Evolutionary conservation across 1,284 basidiomycete genomes (phyloP).

Genomic region (Pseudozyma tsukubaensis): DNA sequence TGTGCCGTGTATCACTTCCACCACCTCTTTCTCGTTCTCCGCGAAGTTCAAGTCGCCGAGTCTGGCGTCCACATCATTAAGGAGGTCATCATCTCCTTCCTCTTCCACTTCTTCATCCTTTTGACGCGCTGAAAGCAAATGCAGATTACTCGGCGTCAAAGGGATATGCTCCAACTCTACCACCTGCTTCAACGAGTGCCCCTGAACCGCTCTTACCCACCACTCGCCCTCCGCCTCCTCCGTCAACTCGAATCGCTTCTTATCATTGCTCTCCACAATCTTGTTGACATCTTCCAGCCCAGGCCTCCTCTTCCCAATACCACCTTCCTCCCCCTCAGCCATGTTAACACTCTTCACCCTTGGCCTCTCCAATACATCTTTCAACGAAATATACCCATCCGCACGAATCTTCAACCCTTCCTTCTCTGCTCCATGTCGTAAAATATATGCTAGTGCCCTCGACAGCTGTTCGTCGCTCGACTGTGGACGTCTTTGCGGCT

Average conservation of each 20-base stretch:
- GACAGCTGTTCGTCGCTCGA: slow-evolving; percentile 71
- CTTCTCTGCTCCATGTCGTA: slow-evolving; percentile 83
- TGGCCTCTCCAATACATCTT: slow-evolving; percentile 70
- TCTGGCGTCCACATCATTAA: slow-evolving; percentile 9
- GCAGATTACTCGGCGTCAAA: slow-evolving; percentile 48
- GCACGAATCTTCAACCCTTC: slow-evolving; percentile 79
- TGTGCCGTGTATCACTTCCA: slow-evolving; percentile 62
- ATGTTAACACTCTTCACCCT: slow-evolving; percentile 58
- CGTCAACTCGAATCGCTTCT: slow-evolving; percentile 62
- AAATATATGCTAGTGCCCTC: slow-evolving; percentile 84
- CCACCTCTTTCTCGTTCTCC: not conserved
- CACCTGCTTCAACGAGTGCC: slow-evolving; percentile 82
- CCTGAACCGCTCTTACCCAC: slow-evolving; percentile 85
- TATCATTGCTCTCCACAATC: slow-evolving; percentile 57
- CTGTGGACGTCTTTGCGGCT: not conserved
- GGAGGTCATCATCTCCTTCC: slow-evolving; percentile 6
- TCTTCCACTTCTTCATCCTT: slow-evolving; percentile 2
- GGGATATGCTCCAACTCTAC: slow-evolving; percentile 41
- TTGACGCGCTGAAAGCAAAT: slow-evolving; percentile 16
- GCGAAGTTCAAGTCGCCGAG: not conserved
- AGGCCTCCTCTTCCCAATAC: slow-evolving; percentile 22
- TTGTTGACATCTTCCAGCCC: slow-evolving; percentile 43
- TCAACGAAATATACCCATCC: slow-evolving; percentile 82
- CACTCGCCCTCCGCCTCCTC: slow-evolving; percentile 70
- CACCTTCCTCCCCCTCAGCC: slow-evolving; percentile 20